Base-by-base conservation (phyloP, 108 stramenopile genomes). In the Cyclotella distinguenda region DNA sequence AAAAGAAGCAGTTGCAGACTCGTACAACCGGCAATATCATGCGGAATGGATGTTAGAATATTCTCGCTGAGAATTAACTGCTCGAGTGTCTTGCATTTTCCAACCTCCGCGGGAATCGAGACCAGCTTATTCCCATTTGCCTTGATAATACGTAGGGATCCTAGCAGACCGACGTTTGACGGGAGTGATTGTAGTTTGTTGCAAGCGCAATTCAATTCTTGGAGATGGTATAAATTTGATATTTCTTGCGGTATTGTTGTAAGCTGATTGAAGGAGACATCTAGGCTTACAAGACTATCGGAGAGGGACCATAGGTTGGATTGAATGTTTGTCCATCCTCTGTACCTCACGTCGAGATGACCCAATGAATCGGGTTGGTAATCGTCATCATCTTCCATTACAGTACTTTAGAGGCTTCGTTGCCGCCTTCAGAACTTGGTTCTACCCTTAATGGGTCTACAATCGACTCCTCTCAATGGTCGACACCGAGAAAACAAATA, bases 211-310 rank as follows among this genome's bases (percentile, higher is more conserved):
- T 63, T 56, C 21, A 75, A 39, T 21, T 60, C 53, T 63, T 75
- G 59, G 15, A 74, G 51, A 35, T 42, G 30, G 8, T 32, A 19
- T 1, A 75, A 61, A 19, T 21, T 52, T 25, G 60, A 63, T 2
- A 67, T 62, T 35, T 62, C 74, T 3, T 55, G 34, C 0, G 72
- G 72, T 6, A 75, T 11, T 3, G 53, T 18, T 48, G 66, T 33
- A 9, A 75, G 44, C 26, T 52, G 64, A 55, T 75, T 75, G 60
- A 75, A 75, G 0, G 74, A 75, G 1, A 75, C 12, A 21, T 75
- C 66, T 11, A 59, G 40, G 2, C 40, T 59, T 13, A 28, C 4
- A 34, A 75, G 53, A 18, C 53, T 27, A 9, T 60, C 35, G 5
- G 66, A 27, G 36, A 54, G 61, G 16, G 74, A 62, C 16, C 18